Percentiles rank a stretch among this genome's conserved stretches.
These are phyloP conservation scores for Marasmius sp. DNA, from an alignment of 1,284 basidiomycete genomes.

Conservation along the genomic window DNA sequence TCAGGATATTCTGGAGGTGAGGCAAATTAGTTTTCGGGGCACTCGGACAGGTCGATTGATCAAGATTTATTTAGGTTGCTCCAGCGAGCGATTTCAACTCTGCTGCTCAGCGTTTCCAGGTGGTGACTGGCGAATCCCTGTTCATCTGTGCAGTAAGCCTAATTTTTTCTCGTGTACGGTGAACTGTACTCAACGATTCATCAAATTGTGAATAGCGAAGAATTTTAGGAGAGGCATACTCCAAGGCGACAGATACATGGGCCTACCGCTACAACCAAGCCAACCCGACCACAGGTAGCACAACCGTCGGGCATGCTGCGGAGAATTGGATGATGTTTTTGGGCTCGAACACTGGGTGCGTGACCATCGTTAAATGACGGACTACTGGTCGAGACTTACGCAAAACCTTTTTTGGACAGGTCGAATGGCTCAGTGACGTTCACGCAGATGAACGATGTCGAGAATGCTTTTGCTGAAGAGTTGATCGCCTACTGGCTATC, in stretches of 20 bases:
- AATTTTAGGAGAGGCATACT: slow-evolving; percentile 42
- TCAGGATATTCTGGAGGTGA: slow-evolving; percentile 34
- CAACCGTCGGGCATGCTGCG: slow-evolving; percentile 45
- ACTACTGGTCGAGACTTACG: neutral
- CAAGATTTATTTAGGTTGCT: slow-evolving; percentile 21
- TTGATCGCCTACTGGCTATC: slow-evolving; percentile 62
- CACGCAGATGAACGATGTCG: slow-evolving; percentile 35
- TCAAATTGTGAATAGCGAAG: slow-evolving; percentile 32
- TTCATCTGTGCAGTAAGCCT: slow-evolving; percentile 48
- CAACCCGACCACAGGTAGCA: slow-evolving; percentile 37
- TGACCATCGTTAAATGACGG: too few relatives aligned
- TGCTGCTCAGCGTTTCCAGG: slow-evolving; percentile 36
- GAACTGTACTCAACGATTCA: neutral
- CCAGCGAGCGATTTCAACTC: slow-evolving; percentile 40
- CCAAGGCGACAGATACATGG: slow-evolving; percentile 20
- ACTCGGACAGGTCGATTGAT: slow-evolving; percentile 12
- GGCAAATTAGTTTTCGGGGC: slow-evolving; percentile 17
- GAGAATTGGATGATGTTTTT: slow-evolving; percentile 66
- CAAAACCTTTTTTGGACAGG: slow-evolving; percentile 21
- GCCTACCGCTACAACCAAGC: slow-evolving; percentile 41
- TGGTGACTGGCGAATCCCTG: slow-evolving; percentile 46
- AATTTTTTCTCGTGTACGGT: neutral
- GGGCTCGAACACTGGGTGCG: neutral
- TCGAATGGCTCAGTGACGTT: slow-evolving; percentile 45
- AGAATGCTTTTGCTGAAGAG: slow-evolving; percentile 49